Conservation (phyloP, 2,329 filamentous ascomycete genomes). For the Ampelomyces quisqualis region DNA sequence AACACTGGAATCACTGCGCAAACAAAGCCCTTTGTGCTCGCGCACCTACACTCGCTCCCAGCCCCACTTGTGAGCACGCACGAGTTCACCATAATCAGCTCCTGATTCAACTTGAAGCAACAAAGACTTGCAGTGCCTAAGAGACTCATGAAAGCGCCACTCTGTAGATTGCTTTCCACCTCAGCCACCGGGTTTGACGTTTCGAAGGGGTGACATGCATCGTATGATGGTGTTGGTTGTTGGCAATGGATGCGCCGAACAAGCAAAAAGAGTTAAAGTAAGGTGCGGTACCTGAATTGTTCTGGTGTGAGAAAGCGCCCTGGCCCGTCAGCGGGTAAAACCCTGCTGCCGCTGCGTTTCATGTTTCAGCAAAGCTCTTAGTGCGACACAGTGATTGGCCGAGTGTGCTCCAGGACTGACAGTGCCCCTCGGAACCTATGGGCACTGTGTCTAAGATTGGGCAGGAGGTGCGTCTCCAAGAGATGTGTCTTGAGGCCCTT, state of each 20-base stretch:
- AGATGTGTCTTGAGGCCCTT: constrained; percentile 30
- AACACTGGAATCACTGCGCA: no score
- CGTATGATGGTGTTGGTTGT: constrained; percentile 4
- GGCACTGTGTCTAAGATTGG: constrained; percentile 17
- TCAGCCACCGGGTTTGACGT: constrained; percentile 9
- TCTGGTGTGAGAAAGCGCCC: constrained; percentile 29
- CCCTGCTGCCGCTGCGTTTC: constrained; percentile 33
- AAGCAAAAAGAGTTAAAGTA: constrained; percentile 23
- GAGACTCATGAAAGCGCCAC: constrained; percentile 2
- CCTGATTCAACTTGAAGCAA: constrained; percentile 10
- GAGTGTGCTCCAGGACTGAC: constrained; percentile 21
- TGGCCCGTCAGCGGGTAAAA: constrained; percentile 26
- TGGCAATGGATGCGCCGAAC: constrained; percentile 7
- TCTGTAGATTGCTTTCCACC: constrained; percentile 5
- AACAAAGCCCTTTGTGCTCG: no score
- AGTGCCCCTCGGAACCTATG: constrained; percentile 18
- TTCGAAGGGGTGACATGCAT: constrained; percentile 4
- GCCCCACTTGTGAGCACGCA: no score
- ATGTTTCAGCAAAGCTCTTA: constrained; percentile 24
- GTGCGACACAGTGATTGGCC: constrained; percentile 26
- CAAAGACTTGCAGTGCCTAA: constrained; percentile 5
- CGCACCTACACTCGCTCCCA: no score
- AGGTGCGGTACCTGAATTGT: constrained; percentile 35
- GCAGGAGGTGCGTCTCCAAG: constrained; percentile 16
- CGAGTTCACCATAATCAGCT: constrained; percentile 1